Conservation (phyloP, 768 basidiomycete species). For the Mycena rosella region DNA sequence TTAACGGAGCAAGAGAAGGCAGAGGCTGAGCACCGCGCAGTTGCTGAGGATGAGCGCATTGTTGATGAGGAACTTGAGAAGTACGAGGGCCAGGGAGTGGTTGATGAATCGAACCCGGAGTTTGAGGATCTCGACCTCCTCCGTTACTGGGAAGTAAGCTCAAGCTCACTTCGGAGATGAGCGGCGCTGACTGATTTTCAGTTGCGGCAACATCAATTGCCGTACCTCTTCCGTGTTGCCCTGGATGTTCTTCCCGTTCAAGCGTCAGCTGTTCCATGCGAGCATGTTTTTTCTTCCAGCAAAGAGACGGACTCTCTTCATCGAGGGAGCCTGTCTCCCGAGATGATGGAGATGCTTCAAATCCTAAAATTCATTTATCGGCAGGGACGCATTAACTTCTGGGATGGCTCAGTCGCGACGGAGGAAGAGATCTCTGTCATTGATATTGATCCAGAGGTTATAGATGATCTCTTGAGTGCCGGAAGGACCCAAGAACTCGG, state of each 20-base stretch:
- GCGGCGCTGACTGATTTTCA: background rate
- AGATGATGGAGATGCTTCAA: constrained; percentile 19
- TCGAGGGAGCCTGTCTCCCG: background rate
- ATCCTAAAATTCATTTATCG: constrained; percentile 21
- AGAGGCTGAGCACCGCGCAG: constrained; percentile 3
- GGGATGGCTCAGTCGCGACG: constrained; percentile 7
- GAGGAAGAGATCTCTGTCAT: constrained; percentile 2
- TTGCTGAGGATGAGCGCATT: constrained; percentile 8
- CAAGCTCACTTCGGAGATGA: background rate
- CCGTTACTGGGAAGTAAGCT: constrained; percentile 16
- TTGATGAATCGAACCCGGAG: constrained; percentile 9
- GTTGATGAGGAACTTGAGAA: background rate
- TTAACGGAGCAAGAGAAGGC: constrained; percentile 13
- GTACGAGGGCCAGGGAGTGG: constrained; percentile 4
- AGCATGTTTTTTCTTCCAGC: no score
- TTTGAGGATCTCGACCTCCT: constrained; percentile 13
- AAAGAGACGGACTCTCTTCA: constrained; percentile 16
- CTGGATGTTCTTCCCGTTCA: constrained; percentile 16
- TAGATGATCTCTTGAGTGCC: background rate
- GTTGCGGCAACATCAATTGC: background rate
- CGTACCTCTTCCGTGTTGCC: constrained; percentile 11
- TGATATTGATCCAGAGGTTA: background rate
- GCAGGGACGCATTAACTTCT: constrained; percentile 8
- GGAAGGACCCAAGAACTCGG: background rate
- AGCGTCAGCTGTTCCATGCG: constrained; percentile 21